Base-by-base conservation (phyloP, 768 basidiomycete species). In the Xerocomellus amylosporus region DNA sequence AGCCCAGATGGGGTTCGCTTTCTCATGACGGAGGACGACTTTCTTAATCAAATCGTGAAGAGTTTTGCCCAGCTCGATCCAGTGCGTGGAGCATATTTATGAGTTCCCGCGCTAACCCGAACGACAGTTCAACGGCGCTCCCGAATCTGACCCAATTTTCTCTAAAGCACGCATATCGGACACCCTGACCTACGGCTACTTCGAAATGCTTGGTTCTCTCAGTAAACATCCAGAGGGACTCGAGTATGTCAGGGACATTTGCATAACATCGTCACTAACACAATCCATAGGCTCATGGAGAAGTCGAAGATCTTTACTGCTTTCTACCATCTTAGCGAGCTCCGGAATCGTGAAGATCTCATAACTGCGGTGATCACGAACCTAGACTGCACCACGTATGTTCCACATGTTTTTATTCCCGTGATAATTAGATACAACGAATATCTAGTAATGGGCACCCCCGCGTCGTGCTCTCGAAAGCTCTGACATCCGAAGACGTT, bases 21-120 rank as follows among this genome's bases (percentile, higher is more conserved):
- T 69, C 75, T 99, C 4, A 70, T 77, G 15, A 77, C 73, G 9
- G 96, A 98, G 63, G 97, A 98, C 67, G 86, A 87, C 55, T 83
- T 98, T 55, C 70, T 99, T 50, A 72, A 75, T 28, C 92, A 98
- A 64, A 83, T 98, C 34, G 82, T 85, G 30, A 88, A 88, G 58
- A 84, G 90, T 58, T 94, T 99, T 68, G 86, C 86, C 0, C 93
- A 98, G 66, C 79, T 99, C 33, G 95, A 98, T 73, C 92, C 93
- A 20, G 94, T 95, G 60, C 62, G 85, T 68, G 26, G 26, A 19
- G 42, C 20, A 3, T 26, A 24, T 34, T n/a, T 19, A 30, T 20
- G 24, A 8, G 22, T 39, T 44, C 30, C 39, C 9, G 33, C 19
- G 28, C 52, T 63, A 33, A 58, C 31, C 22, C 19, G 31, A 36